Conservation (phyloP, 495 filamentous ascomycete species). For the Annulohypoxylon nitens region DNA sequence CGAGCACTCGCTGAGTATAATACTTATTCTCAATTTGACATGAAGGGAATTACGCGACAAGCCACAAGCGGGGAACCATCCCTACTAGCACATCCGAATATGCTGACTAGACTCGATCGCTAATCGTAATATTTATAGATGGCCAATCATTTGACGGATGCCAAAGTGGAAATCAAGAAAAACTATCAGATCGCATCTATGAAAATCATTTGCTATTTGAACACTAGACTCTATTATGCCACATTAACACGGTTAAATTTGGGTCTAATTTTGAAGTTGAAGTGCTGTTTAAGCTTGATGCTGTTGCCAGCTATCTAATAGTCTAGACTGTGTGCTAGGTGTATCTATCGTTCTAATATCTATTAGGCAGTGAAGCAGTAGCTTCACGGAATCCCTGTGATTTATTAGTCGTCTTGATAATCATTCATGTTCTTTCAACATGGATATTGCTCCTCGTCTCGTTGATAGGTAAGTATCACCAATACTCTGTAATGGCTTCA, state of each 20-base stretch:
- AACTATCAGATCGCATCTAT: background rate
- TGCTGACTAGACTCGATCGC: slow-evolving; percentile 12
- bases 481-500: background rate
- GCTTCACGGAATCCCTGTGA: background rate
- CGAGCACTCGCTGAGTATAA: background rate
- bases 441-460: background rate
- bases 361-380: background rate
- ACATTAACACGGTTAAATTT: background rate
- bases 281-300: background rate
- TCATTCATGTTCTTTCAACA: background rate
- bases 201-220: background rate
- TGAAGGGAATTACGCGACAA: background rate
- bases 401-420: background rate
- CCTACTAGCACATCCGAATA: background rate
- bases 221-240: background rate
- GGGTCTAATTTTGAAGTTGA: background rate
- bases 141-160: background rate
- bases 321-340: background rate
- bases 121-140: slow-evolving; percentile 16
- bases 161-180: background rate
- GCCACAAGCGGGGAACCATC: background rate
- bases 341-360: background rate
- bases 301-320: background rate
- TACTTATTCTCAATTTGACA: background rate
- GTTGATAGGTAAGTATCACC: background rate